Percentiles rank a stretch among this genome's conserved stretches.
Conservation (phyloP, 495 filamentous ascomycete genomes). For the Neurospora terricola region DNA sequence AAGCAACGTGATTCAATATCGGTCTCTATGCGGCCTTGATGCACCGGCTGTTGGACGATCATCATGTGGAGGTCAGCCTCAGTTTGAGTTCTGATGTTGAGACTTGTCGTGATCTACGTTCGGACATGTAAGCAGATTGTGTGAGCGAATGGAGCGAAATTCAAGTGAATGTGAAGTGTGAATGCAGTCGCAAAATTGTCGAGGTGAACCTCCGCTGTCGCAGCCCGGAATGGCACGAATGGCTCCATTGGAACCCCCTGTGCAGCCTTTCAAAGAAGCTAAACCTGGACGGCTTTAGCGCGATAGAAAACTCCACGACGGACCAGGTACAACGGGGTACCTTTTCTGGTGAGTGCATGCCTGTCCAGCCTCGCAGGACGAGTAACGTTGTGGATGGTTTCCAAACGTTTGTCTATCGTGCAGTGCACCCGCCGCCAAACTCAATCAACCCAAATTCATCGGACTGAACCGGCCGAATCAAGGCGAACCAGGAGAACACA, state of each 20-base stretch:
- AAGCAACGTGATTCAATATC: background rate
- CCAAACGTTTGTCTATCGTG: background rate
- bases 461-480: background rate
- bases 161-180: background rate
- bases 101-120: background rate
- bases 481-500: background rate
- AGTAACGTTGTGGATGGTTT: background rate
- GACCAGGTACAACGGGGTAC: background rate
- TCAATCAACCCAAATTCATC: background rate
- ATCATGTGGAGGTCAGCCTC: background rate
- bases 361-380: background rate
- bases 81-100: background rate
- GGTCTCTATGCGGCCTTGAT: background rate
- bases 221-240: background rate
- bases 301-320: background rate
- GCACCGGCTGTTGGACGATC: background rate
- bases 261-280: background rate
- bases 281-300: background rate
- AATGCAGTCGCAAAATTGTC: background rate
- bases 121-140: background rate
- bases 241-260: background rate
- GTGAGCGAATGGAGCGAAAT: background rate
- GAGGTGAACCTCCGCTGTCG: background rate
- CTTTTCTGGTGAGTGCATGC: background rate
- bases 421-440: background rate